Base-by-base conservation (phyloP, 2,329 filamentous ascomycete genomes). In the Fusarium brachygibbosum region DNA sequence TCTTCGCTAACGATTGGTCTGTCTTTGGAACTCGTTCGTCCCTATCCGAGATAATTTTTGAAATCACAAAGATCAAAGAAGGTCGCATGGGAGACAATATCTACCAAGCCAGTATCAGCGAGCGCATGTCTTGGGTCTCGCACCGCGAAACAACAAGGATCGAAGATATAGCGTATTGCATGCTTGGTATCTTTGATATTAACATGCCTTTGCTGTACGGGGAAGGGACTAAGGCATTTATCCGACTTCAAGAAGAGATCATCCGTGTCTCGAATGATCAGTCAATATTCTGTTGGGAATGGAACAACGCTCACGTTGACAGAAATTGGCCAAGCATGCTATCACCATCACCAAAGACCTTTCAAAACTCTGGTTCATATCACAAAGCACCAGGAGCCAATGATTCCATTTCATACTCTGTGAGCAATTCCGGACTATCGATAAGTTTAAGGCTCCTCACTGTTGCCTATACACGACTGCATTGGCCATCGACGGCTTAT, bases 41-140 rank as follows among this genome's bases (percentile, higher is more conserved):
- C 3, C 8, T 37, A 4, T 49, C 31, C 2, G 3, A 16, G 1
- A 3, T 2, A 2, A 50, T 37, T 1, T 35, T 32, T 2, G 1
- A 25, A 4, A 25, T 49, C 31, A 49, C 46, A 8, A 49, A 34
- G 11, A 48, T 48, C 4, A 17, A 34, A 16, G 21, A n/a, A 5
- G 4, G 16, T 23, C 14, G 4, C 10, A 48, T 17, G 2, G 21
- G 19, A 5, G n/a, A 9, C 10, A 23, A 23, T 9, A 34, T 48
- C 6, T 6, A 34, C 13, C 3, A 16, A 8, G 46, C 32, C 12
- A 49, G 46, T 0, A n/a, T 49, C 1, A 49, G 46, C 12, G 1
- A 49, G 32, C 46, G 46, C 3, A 44, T 53, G 50, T 53, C 50
- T 0, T 53, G 50, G 50, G 37, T 42, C 0, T 42, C 50, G 1